Conservation (phyloP, 352 stramenopile genomes). For the Pythium dissimile region DNA sequence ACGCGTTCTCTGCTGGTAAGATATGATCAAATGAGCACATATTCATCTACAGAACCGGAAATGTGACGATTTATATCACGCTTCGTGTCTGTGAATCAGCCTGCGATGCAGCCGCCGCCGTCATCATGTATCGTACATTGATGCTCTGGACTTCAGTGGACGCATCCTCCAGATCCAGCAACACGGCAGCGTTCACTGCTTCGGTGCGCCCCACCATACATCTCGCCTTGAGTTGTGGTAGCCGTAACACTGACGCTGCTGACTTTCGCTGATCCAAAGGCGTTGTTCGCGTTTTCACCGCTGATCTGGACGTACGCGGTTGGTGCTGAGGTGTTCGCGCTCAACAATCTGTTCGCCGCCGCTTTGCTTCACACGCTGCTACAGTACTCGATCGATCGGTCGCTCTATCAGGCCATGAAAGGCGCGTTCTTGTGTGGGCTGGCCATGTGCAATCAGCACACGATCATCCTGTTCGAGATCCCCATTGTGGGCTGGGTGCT, state of each 20-base stretch:
- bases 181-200: conserved; percentile 42
- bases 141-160: conserved; percentile 37
- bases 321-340: conserved; percentile 93
- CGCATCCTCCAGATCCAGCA: conserved; percentile 2
- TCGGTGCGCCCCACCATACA: conserved; percentile 27
- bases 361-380: conserved; percentile 71
- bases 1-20: conserved; percentile 82
- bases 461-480: conserved; percentile 90
- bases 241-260: background rate
- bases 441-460: conserved; percentile 96
- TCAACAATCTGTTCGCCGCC: conserved; percentile 94
- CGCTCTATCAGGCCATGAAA: conserved; percentile 22
- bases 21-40: background rate
- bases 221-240: background rate
- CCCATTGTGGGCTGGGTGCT: conserved; percentile 85
- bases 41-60: too few species aligned
- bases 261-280: conserved; percentile 21
- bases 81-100: conserved; percentile 30
- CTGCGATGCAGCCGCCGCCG: conserved; percentile 47
- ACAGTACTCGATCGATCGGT: conserved; percentile 30
- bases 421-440: conserved; percentile 91
- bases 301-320: conserved; percentile 94
- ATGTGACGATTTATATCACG: too few species aligned
- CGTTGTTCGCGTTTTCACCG: conserved; percentile 90
- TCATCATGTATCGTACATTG: conserved; percentile 58